phyloP scores from a whole-genome alignment of 495 filamentous ascomycete species.

The Penicillium dipodomyicola region DNA sequence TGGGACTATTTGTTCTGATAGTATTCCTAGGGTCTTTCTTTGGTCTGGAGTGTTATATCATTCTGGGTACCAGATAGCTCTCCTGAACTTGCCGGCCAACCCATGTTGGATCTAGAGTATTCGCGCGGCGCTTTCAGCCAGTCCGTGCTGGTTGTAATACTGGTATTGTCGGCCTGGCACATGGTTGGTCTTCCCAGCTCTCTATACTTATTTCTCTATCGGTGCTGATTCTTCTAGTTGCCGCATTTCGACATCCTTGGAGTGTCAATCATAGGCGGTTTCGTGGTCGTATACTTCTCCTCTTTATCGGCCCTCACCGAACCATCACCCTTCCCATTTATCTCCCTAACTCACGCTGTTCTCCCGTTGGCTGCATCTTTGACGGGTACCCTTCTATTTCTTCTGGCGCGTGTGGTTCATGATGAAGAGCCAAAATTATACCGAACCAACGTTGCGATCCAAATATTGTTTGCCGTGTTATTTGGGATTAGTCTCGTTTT shows the following conservation, averaged over 20 bases:
- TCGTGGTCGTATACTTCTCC: constrained; percentile 33
- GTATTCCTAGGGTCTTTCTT: constrained; percentile 30
- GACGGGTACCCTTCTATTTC: constrained; percentile 29
- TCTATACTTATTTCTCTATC: not conserved
- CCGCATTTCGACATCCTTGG: constrained; percentile 36
- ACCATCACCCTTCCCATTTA: constrained; percentile 37
- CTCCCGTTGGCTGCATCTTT: constrained; percentile 20
- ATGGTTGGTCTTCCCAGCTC: constrained; percentile 31
- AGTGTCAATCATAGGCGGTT: constrained; percentile 35
- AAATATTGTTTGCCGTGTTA: constrained; percentile 28
- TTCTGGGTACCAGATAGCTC: constrained; percentile 24
- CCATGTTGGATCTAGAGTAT: constrained; percentile 34
- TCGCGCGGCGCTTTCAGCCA: constrained; percentile 38
- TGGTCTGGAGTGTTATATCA: constrained; percentile 32
- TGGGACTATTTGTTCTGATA: constrained; percentile 7
- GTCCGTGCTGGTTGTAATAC: constrained; percentile 29
- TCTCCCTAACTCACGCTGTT: constrained; percentile 21
- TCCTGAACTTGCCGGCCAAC: constrained; percentile 26
- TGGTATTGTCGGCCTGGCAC: constrained; percentile 39
- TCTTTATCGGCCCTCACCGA: constrained; percentile 26
- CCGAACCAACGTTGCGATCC: constrained; percentile 31
- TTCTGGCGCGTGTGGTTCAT: constrained; percentile 29
- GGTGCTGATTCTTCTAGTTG: constrained; percentile 31
- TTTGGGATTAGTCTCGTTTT: constrained; percentile 31
- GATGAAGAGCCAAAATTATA: constrained; percentile 34